Base-by-base conservation (phyloP, 2,329 filamentous ascomycete species). In the Neonectria magnoliae region DNA sequence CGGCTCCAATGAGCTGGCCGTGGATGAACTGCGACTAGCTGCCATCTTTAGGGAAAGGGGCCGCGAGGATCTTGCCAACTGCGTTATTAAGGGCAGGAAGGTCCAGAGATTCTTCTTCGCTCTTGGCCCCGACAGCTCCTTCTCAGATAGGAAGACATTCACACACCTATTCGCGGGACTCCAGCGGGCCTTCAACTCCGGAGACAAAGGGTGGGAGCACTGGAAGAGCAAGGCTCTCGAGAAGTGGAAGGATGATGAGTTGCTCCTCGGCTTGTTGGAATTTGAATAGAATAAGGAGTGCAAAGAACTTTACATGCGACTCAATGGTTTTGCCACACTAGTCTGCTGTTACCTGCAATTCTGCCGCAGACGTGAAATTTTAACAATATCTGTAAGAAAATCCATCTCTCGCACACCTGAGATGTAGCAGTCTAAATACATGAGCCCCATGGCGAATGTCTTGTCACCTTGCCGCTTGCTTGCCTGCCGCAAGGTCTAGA, bases 71-170 rank as follows among this genome's bases (percentile, higher is more conserved):
- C 66, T 71, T n/a, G 64, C 64, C 29, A n/a, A 27, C 45, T 71
- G 50, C 36, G 66, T 69, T 13, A 31, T 66, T 16, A 41, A 66
- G 5, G 68, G 67, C 2, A 55, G 64, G 9, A 65, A 45, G 41
- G 45, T 66, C 36, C 66, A 71, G 63, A 51, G 68, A 36, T 54
- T 69, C n/a, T 42, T 71, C 16, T 71, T 71, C 22, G 64, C 60
- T 14, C 65, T 69, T 11, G 68, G 68, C 18, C 61, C 66, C 2
- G 66, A 36, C 29, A 20, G 31, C 14, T 59, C 54, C 5, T 42
- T 47, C 31, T 29, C 38, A 22, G 45, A 61, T 31, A 60, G n/a
- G 10, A 61, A 55, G 53, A 69, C 64, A 10, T 57, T 62, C 31
- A 50, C 52, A 13, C 6, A 31, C 45, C 56, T 69, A 7, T 67